Evolutionary conservation across 2,329 filamentous ascomycete species (phyloP).

Genomic region (Talaromyces sp.): DNA sequence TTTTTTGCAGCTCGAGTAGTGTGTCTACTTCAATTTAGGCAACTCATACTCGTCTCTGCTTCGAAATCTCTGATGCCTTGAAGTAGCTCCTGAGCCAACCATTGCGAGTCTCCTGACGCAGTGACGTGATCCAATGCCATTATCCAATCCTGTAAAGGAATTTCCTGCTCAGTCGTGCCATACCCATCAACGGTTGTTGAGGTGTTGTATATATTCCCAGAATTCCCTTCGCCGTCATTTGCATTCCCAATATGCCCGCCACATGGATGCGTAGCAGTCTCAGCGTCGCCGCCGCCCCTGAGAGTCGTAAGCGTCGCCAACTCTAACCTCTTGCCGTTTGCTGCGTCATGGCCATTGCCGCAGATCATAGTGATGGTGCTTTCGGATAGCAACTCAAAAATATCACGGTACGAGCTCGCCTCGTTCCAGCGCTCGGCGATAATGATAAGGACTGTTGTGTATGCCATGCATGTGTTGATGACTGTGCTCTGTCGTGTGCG

Average conservation of each 20-base stretch:
- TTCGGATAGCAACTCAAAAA: constrained; percentile 26
- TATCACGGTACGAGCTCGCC: constrained; percentile 32
- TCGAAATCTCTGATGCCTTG: constrained; percentile 14
- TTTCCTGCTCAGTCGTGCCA: constrained; percentile 2
- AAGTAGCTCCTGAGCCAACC: constrained; percentile 13
- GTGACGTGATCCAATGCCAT: constrained; percentile 2
- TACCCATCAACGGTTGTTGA: not conserved
- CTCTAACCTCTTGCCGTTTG: constrained; percentile 6
- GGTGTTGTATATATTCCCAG: not conserved
- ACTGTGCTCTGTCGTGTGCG: constrained; percentile 18
- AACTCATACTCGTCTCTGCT: constrained; percentile 8
- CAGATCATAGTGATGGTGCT: constrained; percentile 13
- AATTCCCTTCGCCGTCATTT: not conserved
- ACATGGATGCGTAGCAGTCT: not conserved
- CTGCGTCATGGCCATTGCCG: not conserved
- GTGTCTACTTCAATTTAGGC: not conserved
- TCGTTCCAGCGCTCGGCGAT: constrained; percentile 30
- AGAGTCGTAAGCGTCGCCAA: constrained; percentile 7
- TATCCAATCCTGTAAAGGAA: constrained; percentile 15
- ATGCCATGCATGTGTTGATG: constrained; percentile 29
- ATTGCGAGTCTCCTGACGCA: constrained; percentile 12
- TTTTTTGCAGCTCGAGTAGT: not conserved
- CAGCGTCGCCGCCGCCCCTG: not conserved
- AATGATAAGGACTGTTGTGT: constrained; percentile 29
- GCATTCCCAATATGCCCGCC: not conserved